Evolutionary conservation across 2,329 filamentous ascomycete species (phyloP), one percentile per base, ranked within the genome.

Genomic region (Cytospora piceae): DNA sequence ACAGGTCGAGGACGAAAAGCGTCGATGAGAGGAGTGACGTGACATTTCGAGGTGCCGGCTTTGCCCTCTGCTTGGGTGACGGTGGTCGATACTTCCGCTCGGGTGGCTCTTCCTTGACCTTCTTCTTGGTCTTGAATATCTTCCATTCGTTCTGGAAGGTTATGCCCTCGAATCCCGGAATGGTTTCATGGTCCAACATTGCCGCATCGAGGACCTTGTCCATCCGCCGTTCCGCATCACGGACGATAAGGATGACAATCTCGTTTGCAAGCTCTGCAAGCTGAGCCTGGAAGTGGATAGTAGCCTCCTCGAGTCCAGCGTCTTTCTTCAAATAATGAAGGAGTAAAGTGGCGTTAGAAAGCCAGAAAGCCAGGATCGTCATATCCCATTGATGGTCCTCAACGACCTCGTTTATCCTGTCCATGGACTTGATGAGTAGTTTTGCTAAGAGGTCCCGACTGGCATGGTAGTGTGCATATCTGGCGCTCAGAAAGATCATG

Each of bases 131-230:
- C 74, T 95, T 94, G 79, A 99, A 96, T 46, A 99, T 85, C 73
- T 97, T 97, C 95, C 95, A 99, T 76, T 99, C 95, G 74, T 98
- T 94, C 75, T 98, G 94, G 74, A 99, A 99, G 7, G 93, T 90
- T 67, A 99, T 93, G 74, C 97, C 94, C 74, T 98, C 94, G 70
- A 99, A 95, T 0, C 95, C 95, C 1, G 95, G 94, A 69, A 99
- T 99, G 0, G 94, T 97, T 79, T 99, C 95, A 76, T 98, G 94
- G 73, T 99, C 95, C 58, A 99, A 85, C 91, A 99, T 97, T 24
- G 94, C 94, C 32, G 87, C 84, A 75, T 98, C 94, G 53, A 99
- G 81, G 42, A 97, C 92, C 78, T 97, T 98, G 80, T 99, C 95
- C 81, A 99, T 91, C 69, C 95, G 89, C 71, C 95, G 86, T 79